A percentile compares a stretch with the other conserved stretches of the same genome.
phyloP scores from a whole-genome alignment of 345 rosid species.

The Capsella bursapastoris region DNA sequence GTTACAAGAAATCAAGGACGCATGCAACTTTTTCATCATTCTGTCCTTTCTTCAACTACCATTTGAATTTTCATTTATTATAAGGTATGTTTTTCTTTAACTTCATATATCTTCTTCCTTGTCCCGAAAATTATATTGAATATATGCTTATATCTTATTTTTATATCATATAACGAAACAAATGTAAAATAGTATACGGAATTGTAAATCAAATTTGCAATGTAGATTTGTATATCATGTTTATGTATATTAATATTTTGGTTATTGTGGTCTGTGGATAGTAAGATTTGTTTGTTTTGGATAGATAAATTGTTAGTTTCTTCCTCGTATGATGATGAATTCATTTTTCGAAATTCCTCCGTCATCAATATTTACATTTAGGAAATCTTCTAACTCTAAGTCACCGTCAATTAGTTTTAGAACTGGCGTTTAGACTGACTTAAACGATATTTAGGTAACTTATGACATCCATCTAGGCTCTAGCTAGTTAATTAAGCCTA shows the following conservation, averaged over 20 bases:
- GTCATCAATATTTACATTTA: neutral
- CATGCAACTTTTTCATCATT: constrained; percentile 51
- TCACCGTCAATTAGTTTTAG: neutral
- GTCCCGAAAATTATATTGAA: neutral
- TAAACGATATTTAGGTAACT: neutral
- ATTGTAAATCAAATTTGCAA: too few species aligned
- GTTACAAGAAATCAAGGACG: constrained; percentile 50
- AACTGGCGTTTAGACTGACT: neutral
- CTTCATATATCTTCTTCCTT: constrained; percentile 11
- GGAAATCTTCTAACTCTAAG: neutral
- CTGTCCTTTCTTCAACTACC: constrained; percentile 49
- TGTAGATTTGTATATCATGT: neutral
- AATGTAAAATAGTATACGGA: neutral
- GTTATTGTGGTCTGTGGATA: neutral
- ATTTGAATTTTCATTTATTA: constrained; percentile 22
- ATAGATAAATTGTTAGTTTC: neutral
- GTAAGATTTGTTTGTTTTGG: neutral
- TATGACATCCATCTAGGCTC: too few species aligned
- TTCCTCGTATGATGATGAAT: neutral
- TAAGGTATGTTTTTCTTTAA: neutral
- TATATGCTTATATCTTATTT: neutral
- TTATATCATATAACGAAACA: neutral
- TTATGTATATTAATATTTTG: neutral
- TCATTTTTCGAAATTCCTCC: neutral
- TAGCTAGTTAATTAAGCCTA: neutral